Percentiles rank a stretch among this genome's conserved stretches.
These are phyloP conservation scores for Aspergillus caelatus DNA, from an alignment of 2,329 filamentous ascomycete species.

Conservation along the genomic window DNA sequence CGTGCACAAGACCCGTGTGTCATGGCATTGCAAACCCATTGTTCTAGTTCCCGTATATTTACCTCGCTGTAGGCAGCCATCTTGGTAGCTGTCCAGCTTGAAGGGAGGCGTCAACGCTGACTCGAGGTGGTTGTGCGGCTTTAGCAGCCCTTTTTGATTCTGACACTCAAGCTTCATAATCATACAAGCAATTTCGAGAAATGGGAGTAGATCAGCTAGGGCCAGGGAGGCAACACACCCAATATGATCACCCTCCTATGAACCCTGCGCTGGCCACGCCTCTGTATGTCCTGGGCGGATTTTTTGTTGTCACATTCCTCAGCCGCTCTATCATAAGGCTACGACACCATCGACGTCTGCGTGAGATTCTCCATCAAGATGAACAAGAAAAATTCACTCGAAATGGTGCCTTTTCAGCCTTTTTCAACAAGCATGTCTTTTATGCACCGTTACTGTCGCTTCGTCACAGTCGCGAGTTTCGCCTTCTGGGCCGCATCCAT, in stretches of 20 bases:
- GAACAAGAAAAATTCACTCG: constrained; percentile 26
- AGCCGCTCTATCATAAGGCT: constrained; percentile 27
- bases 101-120: neutral
- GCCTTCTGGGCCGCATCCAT: constrained; percentile 64
- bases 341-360: constrained; percentile 28
- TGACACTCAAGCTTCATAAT: neutral
- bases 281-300: constrained; percentile 31
- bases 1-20: neutral
- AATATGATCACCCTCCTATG: constrained; percentile 32
- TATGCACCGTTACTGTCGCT: constrained; percentile 69
- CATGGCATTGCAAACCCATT: constrained; percentile 10
- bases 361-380: constrained; percentile 18
- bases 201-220: constrained; percentile 37
- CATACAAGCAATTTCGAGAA: constrained; percentile 15
- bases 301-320: constrained; percentile 27
- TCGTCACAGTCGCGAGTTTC: constrained; percentile 73
- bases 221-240: constrained; percentile 27
- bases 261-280: constrained; percentile 35
- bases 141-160: constrained; percentile 3
- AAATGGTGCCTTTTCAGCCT: constrained; percentile 19
- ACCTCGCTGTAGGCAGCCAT: neutral
- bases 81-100: neutral
- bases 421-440: constrained; percentile 44
- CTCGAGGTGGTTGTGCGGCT: constrained; percentile 6
- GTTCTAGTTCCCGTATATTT: neutral